Conservation (phyloP, 345 rosid species). For the Gossypium thurberi region DNA sequence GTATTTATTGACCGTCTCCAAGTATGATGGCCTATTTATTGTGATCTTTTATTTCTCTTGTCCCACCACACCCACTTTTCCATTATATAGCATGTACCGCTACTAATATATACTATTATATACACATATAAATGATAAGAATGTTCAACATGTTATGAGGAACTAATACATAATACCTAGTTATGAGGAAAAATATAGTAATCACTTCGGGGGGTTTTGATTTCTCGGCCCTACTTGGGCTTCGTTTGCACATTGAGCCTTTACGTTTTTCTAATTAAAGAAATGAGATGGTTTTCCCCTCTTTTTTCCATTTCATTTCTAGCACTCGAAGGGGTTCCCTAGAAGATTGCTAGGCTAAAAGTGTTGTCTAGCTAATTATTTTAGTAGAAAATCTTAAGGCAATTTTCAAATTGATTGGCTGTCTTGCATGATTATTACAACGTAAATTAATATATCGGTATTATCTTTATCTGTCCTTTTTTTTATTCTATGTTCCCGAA, state of each 20-base stretch:
- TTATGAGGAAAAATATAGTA: too few species aligned
- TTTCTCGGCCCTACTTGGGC: conserved; percentile 4
- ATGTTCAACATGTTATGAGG: not conserved
- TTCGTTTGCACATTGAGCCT: conserved; percentile 29
- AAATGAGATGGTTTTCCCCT: conserved; percentile 36
- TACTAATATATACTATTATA: not conserved
- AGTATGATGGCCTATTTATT: conserved; percentile 35
- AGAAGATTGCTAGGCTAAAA: conserved; percentile 17
- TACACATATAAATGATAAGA: not conserved
- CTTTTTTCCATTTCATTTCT: not conserved
- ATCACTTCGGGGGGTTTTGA: not conserved
- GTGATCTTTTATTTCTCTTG: conserved; percentile 36
- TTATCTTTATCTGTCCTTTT: conserved; percentile 29
- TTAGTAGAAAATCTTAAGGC: conserved; percentile 18
- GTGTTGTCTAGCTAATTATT: conserved; percentile 13
- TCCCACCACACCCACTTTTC: conserved; percentile 34
- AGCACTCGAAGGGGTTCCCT: conserved; percentile 7
- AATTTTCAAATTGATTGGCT: conserved; percentile 33
- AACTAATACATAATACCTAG: too few species aligned
- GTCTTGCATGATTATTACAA: conserved; percentile 32
- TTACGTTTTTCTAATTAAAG: conserved; percentile 20
- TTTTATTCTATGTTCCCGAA: conserved; percentile 17
- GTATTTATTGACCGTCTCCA: conserved; percentile 39
- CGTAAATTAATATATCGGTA: conserved; percentile 28
- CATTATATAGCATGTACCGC: not conserved